Evolutionary conservation across 2,329 filamentous ascomycete species (phyloP).

Genomic region (Chaetomium olivaceum): DNA sequence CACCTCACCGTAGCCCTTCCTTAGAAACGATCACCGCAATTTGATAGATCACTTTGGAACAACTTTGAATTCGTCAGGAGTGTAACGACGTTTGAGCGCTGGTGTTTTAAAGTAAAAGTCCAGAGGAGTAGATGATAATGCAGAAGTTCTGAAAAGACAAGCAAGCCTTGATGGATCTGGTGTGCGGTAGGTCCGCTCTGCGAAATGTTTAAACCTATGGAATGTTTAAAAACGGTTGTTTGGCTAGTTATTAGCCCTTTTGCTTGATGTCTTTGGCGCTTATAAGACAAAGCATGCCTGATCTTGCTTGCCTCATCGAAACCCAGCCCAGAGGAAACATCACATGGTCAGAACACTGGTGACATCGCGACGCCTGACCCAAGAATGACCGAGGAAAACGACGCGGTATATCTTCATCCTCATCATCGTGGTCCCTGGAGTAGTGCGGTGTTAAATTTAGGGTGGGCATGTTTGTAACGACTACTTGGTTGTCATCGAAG

Average conservation of each 20-base stretch:
- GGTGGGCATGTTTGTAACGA: too few relatives aligned
- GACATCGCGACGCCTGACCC: neutral
- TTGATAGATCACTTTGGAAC: neutral
- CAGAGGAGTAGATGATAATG: neutral
- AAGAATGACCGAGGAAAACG: neutral
- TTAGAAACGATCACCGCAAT: neutral
- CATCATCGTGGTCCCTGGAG: too few relatives aligned
- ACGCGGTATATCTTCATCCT: too few relatives aligned
- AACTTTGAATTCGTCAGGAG: neutral
- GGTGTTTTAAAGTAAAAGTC: neutral
- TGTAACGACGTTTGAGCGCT: neutral
- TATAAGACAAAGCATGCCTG: neutral
- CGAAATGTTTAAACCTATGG: neutral
- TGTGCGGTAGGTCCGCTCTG: neutral
- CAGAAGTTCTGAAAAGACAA: neutral
- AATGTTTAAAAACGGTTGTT: neutral
- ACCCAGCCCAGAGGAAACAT: neutral
- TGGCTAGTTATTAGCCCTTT: too few relatives aligned
- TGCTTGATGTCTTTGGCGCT: neutral
- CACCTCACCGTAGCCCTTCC: neutral
- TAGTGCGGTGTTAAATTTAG: too few relatives aligned
- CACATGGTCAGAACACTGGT: neutral
- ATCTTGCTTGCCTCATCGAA: neutral
- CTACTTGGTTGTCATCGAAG: neutral
- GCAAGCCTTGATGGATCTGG: neutral